phyloP scores from a whole-genome alignment of 2,329 filamentous ascomycete genomes.

The Magnaporthiopsis incrustans region DNA sequence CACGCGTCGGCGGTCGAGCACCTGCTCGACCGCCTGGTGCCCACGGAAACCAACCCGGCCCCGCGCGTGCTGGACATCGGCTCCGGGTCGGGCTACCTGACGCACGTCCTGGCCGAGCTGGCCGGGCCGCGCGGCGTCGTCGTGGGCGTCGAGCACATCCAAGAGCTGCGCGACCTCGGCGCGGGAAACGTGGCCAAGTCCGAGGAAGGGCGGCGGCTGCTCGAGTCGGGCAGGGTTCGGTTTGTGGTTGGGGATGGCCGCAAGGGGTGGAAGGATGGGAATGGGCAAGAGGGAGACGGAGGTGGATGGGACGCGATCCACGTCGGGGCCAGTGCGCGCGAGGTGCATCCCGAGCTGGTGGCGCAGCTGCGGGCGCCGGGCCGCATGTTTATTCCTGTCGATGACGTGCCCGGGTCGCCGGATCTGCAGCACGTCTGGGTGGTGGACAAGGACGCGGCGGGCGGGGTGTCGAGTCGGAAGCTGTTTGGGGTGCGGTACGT shows the following conservation, averaged over 20 bases:
- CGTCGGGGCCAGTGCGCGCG: slow-evolving; percentile 76
- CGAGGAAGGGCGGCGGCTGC: slow-evolving; percentile 45
- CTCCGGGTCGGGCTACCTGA: slow-evolving; percentile 74
- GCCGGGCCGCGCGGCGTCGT: slow-evolving; percentile 48
- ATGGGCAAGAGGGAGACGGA: slow-evolving; percentile 20
- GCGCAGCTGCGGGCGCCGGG: slow-evolving; percentile 75
- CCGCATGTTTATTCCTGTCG: slow-evolving; percentile 71
- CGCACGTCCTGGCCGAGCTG: slow-evolving; percentile 77
- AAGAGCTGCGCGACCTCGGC: slow-evolving; percentile 52
- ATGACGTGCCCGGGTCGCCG: slow-evolving; percentile 36
- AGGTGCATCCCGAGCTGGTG: slow-evolving; percentile 64
- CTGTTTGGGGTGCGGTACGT: slow-evolving; percentile 70
- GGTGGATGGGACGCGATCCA: slow-evolving; percentile 85
- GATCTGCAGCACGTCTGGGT: slow-evolving; percentile 61
- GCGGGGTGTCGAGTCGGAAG: slow-evolving; percentile 47
- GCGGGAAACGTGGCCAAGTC: slow-evolving; percentile 59
- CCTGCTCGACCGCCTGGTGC: slow-evolving; percentile 35
- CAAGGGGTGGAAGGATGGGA: slow-evolving; percentile 48
- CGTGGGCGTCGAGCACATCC: slow-evolving; percentile 69
- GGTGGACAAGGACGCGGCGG: slow-evolving; percentile 62
- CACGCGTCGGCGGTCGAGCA: slow-evolving; percentile 46
- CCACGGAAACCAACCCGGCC: slow-evolving; percentile 24
- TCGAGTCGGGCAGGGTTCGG: slow-evolving; percentile 56
- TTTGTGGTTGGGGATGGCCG: slow-evolving; percentile 73
- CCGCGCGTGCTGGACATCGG: slow-evolving; percentile 64